Evolutionary conservation across 2,329 filamentous ascomycete species (phyloP), one percentile per base, ranked within the genome.

Genomic region (Diaporthe sp.): DNA sequence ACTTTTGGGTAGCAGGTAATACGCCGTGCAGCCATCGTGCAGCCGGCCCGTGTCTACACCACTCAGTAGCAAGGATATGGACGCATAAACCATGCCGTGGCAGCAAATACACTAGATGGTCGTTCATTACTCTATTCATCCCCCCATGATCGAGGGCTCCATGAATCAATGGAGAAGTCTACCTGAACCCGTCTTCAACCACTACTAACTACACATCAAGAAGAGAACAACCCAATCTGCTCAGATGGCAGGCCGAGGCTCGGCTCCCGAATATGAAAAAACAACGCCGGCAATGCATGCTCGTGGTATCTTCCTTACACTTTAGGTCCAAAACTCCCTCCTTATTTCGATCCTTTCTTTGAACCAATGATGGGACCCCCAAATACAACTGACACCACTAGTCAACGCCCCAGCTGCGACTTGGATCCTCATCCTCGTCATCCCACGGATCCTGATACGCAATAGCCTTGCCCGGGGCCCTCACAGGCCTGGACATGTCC

Each of bases 321-420:
- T 12, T n/a, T n/a, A 42, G 19, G 28, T 33, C 9, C 30, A 57
- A 57, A 19, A 17, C 1, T 28, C 50, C 13, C 22, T 19, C 17
- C 19, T 25, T 15, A 30, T 30, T 9, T 12, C 42, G 4, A 22
- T 15, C 33, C 0, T 8, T 15, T 22, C 1, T 8, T 45, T 13
- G 10, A 7, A 45, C 10, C 4, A 9, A 3, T n/a, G 8, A 22
- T 47, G 42, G 12, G 17, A 22, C 4, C 52, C 15, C 52, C 25
- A 19, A 30, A 50, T 35, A 28, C 17, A 30, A 38, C 35, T 40
- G 17, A 45, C 28, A 71, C 35, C 58, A 40, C 72, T 80, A 84
- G 75, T 84, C 83, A 58, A 84, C 81, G 30, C 82, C 82, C 79
- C 79, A 80, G 77, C 78, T 80, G 50, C 79, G 78, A 68, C 77